phyloP scores from a whole-genome alignment of 2,329 filamentous ascomycete species.

The Apiospora phragmitis region DNA sequence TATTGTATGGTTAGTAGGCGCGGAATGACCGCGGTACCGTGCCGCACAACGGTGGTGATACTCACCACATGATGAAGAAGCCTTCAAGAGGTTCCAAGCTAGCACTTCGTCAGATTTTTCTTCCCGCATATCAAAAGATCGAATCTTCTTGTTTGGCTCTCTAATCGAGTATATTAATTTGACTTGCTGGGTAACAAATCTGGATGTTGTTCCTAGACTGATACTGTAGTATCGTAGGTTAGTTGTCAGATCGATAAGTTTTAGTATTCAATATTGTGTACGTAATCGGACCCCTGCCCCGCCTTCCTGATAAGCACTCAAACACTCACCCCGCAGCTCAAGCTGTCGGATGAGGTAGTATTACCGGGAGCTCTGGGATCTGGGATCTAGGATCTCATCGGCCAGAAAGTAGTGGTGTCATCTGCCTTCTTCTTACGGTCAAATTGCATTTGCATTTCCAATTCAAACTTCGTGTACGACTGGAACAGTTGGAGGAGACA shows the following conservation, averaged over 20 bases:
- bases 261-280: not conserved
- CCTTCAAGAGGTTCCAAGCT: not conserved
- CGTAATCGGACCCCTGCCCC: not conserved
- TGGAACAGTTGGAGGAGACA: not conserved
- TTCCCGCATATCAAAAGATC: not conserved
- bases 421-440: too few relatives aligned
- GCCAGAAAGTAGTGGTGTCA: not conserved
- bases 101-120: not conserved
- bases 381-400: not conserved
- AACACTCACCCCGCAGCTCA: slow-evolving; percentile 1
- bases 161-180: not conserved
- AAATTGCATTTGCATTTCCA: not conserved
- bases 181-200: too few relatives aligned
- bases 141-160: not conserved
- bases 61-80: not conserved
- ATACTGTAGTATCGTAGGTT: not conserved
- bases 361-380: not conserved
- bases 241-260: not conserved
- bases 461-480: not conserved
- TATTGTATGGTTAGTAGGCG: not conserved
- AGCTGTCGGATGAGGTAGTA: not conserved
- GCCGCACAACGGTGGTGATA: not conserved
- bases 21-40: not conserved
- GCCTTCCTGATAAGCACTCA: slow-evolving; percentile 6
- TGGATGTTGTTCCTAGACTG: not conserved